Evolutionary conservation across 257 asterid genomes (phyloP).

Genomic region (Rehmannia glutinosa): DNA sequence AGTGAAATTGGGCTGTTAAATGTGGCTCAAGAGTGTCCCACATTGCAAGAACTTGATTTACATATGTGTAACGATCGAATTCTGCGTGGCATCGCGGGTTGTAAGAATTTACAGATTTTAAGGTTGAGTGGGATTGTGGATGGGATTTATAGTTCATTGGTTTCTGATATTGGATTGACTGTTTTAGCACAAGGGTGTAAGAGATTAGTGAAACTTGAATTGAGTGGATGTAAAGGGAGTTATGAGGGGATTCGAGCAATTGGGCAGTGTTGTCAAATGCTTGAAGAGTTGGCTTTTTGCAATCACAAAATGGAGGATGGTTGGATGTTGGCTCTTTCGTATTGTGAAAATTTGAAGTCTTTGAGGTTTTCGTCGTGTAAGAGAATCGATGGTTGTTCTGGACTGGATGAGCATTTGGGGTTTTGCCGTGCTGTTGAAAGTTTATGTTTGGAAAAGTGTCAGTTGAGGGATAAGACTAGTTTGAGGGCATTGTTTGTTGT

Average conservation of each 20-base stretch:
- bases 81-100: conserved; percentile 67
- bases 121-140: conserved; percentile 48
- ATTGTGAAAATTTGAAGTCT: conserved; percentile 51
- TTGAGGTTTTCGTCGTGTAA: conserved; percentile 56
- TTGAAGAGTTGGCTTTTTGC: conserved; percentile 50
- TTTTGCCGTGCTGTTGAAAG: conserved; percentile 47
- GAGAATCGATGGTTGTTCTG: conserved; percentile 40
- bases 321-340: conserved; percentile 66
- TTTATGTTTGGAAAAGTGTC: conserved; percentile 64
- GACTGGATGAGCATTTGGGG: conserved; percentile 39
- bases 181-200: conserved; percentile 78
- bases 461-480: no score
- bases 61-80: conserved; percentile 62
- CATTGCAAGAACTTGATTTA: conserved; percentile 63
- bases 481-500: conserved; percentile 46
- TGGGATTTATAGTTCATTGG: conserved; percentile 40
- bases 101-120: conserved; percentile 53
- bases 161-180: conserved; percentile 67
- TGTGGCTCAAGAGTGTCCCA: conserved; percentile 67
- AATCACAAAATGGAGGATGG: conserved; percentile 71
- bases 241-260: conserved; percentile 67
- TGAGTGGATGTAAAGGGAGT: conserved; percentile 69
- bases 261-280: conserved; percentile 70
- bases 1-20: conserved; percentile 64
- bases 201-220: conserved; percentile 59